A percentile compares a stretch with the other conserved stretches of the same genome.
Evolutionary conservation across 1,284 basidiomycete species (phyloP).

Genomic region (Tilletia indica): DNA sequence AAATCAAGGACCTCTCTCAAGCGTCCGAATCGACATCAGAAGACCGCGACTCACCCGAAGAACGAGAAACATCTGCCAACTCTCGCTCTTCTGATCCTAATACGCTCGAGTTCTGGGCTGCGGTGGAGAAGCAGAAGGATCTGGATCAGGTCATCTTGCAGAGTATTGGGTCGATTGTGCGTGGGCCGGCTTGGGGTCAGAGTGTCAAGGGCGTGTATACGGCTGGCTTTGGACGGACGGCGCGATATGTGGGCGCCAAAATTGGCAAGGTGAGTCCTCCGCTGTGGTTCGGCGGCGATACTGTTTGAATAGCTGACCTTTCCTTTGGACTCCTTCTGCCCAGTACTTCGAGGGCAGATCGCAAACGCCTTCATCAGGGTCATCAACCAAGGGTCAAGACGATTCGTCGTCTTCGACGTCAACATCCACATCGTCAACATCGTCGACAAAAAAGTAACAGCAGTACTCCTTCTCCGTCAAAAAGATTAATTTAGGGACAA

Average conservation of each 20-base stretch:
- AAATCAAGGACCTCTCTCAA: neutral
- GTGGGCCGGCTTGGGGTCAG: constrained; percentile 44
- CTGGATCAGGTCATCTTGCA: constrained; percentile 40
- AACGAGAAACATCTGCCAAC: neutral
- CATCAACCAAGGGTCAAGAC: neutral
- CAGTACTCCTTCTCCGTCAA: neutral
- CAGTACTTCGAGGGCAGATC: constrained; percentile 13
- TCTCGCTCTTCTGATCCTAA: neutral
- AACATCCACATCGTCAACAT: neutral
- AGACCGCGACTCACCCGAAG: neutral
- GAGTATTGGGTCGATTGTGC: constrained; percentile 43
- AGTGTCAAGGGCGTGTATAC: constrained; percentile 54
- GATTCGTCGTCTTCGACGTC: neutral
- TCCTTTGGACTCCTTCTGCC: neutral
- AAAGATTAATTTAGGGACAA: neutral
- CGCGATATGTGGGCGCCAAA: constrained; percentile 49
- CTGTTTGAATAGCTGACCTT: neutral
- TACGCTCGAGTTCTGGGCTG: constrained; percentile 25
- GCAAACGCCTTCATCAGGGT: neutral
- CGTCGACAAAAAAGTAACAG: neutral
- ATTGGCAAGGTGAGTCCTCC: constrained; percentile 35
- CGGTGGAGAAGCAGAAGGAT: constrained; percentile 24
- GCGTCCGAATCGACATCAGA: neutral
- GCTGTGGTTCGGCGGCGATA: neutral
- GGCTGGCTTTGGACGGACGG: constrained; percentile 45